A percentile compares a stretch with the other conserved stretches of the same genome.
Conservation (phyloP, 768 basidiomycete species). For the Hebeloma cylindrosporum region DNA sequence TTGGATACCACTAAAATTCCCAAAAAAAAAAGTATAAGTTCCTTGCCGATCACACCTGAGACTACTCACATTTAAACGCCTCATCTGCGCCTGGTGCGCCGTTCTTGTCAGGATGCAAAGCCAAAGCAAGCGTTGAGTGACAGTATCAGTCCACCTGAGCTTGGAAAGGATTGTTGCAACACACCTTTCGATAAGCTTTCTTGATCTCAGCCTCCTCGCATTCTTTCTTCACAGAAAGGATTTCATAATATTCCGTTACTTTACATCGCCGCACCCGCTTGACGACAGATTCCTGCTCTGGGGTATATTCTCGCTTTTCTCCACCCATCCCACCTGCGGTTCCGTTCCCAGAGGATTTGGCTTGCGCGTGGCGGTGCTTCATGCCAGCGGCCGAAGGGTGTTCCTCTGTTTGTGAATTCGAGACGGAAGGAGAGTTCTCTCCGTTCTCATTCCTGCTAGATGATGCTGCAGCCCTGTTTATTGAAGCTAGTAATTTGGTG, state of each 20-base stretch:
- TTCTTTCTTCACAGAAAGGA: conserved; percentile 72
- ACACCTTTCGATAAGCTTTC: conserved; percentile 94
- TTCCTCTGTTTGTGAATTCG: conserved; percentile 54
- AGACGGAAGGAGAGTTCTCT: conserved; percentile 38
- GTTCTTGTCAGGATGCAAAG: conserved; percentile 90
- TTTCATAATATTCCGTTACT: conserved; percentile 91
- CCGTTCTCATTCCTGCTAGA: conserved; percentile 43
- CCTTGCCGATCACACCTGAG: conserved; percentile 2
- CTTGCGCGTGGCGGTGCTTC: conserved; percentile 55
- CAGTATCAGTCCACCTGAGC: neutral
- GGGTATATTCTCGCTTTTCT: conserved; percentile 83
- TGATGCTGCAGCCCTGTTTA: conserved; percentile 55
- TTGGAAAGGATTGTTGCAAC: conserved; percentile 11
- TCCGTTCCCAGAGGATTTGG: conserved; percentile 38
- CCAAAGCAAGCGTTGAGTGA: conserved; percentile 74
- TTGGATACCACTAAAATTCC: conserved; percentile 93
- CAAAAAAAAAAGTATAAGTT: conserved; percentile 10
- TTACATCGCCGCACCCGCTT: conserved; percentile 85
- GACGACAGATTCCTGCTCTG: conserved; percentile 80
- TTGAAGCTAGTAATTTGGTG: conserved; percentile 58
- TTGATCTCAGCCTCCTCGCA: conserved; percentile 87
- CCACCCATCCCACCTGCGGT: conserved; percentile 64
- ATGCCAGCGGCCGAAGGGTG: conserved; percentile 75
- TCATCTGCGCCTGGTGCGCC: conserved; percentile 98
- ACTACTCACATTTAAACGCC: conserved; percentile 86